A percentile compares a stretch with the other conserved stretches of the same genome.
Conservation (phyloP, 1,284 basidiomycete genomes). For the Boletellus deceptivus region DNA sequence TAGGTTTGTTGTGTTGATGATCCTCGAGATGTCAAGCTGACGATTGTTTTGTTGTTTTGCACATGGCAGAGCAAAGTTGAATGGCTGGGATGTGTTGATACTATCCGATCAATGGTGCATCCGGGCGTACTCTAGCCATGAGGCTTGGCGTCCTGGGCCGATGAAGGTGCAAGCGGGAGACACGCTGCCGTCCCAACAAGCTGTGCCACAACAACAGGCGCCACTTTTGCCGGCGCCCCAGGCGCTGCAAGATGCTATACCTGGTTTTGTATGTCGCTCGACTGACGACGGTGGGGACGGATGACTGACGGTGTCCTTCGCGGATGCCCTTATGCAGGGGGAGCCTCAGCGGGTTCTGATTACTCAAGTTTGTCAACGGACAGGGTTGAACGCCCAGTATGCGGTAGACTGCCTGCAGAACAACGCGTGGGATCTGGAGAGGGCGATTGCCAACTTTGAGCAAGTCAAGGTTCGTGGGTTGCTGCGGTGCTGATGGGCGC, state of each 20-base stretch:
- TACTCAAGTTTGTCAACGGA: slow-evolving; percentile 64
- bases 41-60: slow-evolving; percentile 6
- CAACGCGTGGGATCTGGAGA: slow-evolving; percentile 78
- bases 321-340: slow-evolving; percentile 41
- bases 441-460: slow-evolving; percentile 79
- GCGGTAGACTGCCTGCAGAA: slow-evolving; percentile 78
- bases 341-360: slow-evolving; percentile 68
- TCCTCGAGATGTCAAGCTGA: neutral
- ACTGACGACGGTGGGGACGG: too few relatives aligned
- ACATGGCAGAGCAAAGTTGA: slow-evolving; percentile 61
- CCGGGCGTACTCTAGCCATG: slow-evolving; percentile 78
- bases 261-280: slow-evolving; percentile 50
- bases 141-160: slow-evolving; percentile 74
- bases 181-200: slow-evolving; percentile 26
- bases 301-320: neutral
- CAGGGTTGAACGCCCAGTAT: slow-evolving; percentile 73
- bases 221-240: slow-evolving; percentile 28
- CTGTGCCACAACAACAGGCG: slow-evolving; percentile 22
- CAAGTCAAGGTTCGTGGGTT: slow-evolving; percentile 66
- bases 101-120: slow-evolving; percentile 87
- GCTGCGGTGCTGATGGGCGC: slow-evolving; percentile 9
- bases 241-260: slow-evolving; percentile 48
- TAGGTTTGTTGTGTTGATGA: slow-evolving; percentile 50
- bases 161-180: slow-evolving; percentile 59
- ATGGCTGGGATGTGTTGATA: slow-evolving; percentile 89